A percentile compares a stretch with the other conserved stretches of the same genome.
Conservation (phyloP, 352 stramenopile species). For the Phytophthora hibernalis region DNA sequence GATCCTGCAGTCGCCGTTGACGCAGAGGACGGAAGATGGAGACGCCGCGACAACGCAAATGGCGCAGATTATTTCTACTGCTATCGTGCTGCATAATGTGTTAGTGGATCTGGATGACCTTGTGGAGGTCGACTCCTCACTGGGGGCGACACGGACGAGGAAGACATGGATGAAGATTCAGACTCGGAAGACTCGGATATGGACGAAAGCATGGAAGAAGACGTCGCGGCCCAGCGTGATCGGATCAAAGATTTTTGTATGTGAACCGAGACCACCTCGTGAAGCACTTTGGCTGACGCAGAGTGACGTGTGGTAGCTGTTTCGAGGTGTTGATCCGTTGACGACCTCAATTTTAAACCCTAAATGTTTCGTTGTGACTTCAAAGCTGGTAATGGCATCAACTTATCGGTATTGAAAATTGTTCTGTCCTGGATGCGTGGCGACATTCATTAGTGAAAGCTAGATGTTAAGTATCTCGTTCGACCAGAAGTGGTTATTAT, state of each 20-base stretch:
- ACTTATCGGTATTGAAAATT: too few species aligned
- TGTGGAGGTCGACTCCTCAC: conserved; percentile 19
- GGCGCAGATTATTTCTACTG: conserved; percentile 28
- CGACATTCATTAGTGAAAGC: too few species aligned
- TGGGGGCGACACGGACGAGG: conserved; percentile 31
- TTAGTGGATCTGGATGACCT: conserved; percentile 27
- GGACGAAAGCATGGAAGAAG: conserved; percentile 25
- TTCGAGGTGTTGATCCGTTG: not conserved
- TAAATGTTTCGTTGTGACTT: too few species aligned
- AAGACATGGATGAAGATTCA: conserved; percentile 26
- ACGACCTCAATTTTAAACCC: not conserved
- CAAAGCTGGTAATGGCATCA: too few species aligned
- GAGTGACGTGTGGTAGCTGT: not conserved
- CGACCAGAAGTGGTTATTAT: too few species aligned
- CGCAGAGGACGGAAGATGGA: conserved; percentile 28
- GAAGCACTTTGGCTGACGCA: conserved; percentile 22
- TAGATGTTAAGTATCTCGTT: too few species aligned
- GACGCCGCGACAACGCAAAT: conserved; percentile 30
- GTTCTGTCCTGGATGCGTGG: too few species aligned
- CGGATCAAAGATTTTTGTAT: conserved; percentile 30
- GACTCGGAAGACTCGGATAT: conserved; percentile 24
- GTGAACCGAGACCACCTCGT: conserved; percentile 14
- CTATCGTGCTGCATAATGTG: conserved; percentile 31
- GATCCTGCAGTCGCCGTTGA: conserved; percentile 27
- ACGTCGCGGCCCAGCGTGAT: conserved; percentile 13